phyloP scores from a whole-genome alignment of 768 basidiomycete species.

The Boletellus emodensis region DNA sequence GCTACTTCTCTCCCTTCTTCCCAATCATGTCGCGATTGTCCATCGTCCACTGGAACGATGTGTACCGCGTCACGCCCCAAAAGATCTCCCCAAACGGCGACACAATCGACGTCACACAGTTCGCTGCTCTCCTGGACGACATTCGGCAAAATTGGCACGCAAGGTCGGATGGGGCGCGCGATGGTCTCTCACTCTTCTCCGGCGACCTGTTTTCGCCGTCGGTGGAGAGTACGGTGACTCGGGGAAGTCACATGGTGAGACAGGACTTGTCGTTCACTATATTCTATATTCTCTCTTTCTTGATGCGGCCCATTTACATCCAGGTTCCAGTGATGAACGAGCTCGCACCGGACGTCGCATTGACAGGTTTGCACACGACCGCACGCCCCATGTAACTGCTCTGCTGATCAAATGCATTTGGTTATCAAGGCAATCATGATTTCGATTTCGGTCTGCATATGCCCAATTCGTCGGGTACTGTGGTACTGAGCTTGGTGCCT shows the following conservation, averaged over 20 bases:
- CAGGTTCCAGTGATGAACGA: constrained; percentile 85
- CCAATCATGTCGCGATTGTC: constrained; percentile 35
- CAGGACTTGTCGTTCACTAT: neutral
- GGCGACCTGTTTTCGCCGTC: constrained; percentile 89
- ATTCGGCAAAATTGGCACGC: constrained; percentile 56
- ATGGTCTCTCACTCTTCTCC: constrained; percentile 81
- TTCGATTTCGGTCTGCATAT: constrained; percentile 72
- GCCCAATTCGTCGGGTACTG: neutral
- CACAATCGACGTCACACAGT: constrained; percentile 86
- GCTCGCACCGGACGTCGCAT: constrained; percentile 72
- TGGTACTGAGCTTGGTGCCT: neutral
- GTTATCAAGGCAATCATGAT: constrained; percentile 75
- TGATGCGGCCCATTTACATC: neutral
- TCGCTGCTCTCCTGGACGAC: constrained; percentile 64
- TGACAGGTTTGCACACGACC: constrained; percentile 58
- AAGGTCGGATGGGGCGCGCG: constrained; percentile 46
- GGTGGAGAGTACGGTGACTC: constrained; percentile 80
- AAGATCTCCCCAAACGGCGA: constrained; percentile 51
- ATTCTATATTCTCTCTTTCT: neutral
- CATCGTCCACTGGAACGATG: constrained; percentile 77
- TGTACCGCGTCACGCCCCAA: constrained; percentile 77
- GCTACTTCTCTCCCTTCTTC: neutral
- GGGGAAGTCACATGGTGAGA: constrained; percentile 86
- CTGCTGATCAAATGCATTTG: constrained; percentile 6
- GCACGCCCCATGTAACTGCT: neutral